Conservation (phyloP, 495 filamentous ascomycete genomes). For the Tuber umbilicatum region DNA sequence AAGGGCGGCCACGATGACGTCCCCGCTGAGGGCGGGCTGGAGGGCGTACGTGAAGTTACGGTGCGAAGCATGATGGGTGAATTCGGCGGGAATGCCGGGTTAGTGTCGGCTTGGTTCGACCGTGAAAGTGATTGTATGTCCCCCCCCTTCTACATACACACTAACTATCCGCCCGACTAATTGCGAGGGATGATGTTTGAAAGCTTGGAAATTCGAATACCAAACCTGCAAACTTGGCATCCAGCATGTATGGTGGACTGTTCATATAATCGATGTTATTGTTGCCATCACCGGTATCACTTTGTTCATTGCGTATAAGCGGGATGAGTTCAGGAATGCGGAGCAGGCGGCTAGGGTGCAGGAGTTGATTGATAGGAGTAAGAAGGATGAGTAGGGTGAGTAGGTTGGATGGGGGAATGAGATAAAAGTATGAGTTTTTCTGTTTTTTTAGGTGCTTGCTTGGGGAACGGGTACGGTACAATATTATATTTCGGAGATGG, state of each 20-base stretch:
- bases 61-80: slow-evolving; percentile 99
- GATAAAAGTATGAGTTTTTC: neutral
- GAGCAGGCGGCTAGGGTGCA: slow-evolving; percentile 32
- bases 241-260: slow-evolving; percentile 91
- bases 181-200: slow-evolving; percentile 14
- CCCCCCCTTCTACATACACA: neutral
- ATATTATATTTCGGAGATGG: neutral
- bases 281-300: slow-evolving; percentile 42
- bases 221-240: slow-evolving; percentile 66
- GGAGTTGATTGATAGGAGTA: slow-evolving; percentile 21
- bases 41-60: slow-evolving; percentile 77
- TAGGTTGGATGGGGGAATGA: neutral
- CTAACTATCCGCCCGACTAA: neutral
- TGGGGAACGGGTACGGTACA: neutral
- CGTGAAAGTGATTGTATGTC: slow-evolving; percentile 43
- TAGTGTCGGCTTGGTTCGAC: slow-evolving; percentile 88
- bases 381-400: slow-evolving; percentile 7
- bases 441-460: neutral
- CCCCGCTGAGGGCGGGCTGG: slow-evolving; percentile 33
- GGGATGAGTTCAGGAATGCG: slow-evolving; percentile 26
- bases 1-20: slow-evolving; percentile 41
- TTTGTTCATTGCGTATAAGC: slow-evolving; percentile 27
- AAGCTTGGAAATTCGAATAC: slow-evolving; percentile 76
- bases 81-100: slow-evolving; percentile 77
- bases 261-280: slow-evolving; percentile 65